Evolutionary conservation across 2,329 filamentous ascomycete species (phyloP), one percentile per base, ranked within the genome.

Genomic region (Aspergillus felis): DNA sequence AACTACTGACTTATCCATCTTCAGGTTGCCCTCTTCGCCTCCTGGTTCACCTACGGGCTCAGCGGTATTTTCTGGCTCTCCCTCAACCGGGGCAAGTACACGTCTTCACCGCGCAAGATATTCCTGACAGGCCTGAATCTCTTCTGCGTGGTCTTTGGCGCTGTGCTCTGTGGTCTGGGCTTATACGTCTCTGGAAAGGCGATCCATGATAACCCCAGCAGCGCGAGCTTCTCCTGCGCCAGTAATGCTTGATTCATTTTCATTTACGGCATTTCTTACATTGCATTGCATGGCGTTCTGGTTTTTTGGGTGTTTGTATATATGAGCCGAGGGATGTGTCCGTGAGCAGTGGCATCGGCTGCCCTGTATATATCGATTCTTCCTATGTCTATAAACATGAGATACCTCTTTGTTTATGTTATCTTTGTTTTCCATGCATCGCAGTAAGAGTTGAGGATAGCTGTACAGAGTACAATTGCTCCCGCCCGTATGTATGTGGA

Each of bases 21-120:
- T n/a, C 22, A 71, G 64, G 80, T 78, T 29, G 81, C 86, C 1
- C 71, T 88, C 1, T 88, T 89, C 58, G 84, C 82, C 22, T 84
- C 81, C 54, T 89, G 87, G 87, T 90, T 90, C 70, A 86, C 83
- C 54, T 82, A 66, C 57, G 69, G 70, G 35, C 60, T 73, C 1
- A 67, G 66, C n/a, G 73, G 71, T 8, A 68, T 75, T 28, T 74
- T 76, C 61, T 75, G 73, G 71, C 58, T 75, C 46, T 68, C 65
- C 61, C 68, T 75, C 65, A 74, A 75, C 63, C 64, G 62, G 53
- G 71, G 71, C 8, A 50, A 61, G 4, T 71, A 65, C 59, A 69
- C 67, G n/a, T 69, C 66, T 0, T 70, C 70, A 9, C 66, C 64
- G 22, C 64, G 58, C 46, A 75, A 72, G 58, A 69, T 70, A 9